Evolutionary conservation across 805 yeast genomes (phyloP), one percentile per base, ranked within the genome.

Genomic region (Candida lessepsii): DNA sequence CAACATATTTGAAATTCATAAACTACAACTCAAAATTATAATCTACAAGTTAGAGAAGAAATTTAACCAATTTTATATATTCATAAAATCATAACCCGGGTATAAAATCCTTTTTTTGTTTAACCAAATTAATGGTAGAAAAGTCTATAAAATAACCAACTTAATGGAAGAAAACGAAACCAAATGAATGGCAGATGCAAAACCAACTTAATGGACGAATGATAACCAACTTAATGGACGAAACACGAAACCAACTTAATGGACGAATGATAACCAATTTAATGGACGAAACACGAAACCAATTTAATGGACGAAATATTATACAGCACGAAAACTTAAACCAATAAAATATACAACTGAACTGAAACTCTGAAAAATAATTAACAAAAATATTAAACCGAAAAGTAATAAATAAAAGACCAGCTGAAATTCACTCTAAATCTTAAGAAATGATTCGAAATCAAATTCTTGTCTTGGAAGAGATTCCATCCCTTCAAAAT

Each of bases 81-180:
- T 28, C 30, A 28, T 28, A 14, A 28, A 28, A 28, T 28, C 30
- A 28, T 28, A 28, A 28, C 30, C 27, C 9, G 30, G 30, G 30
- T 28, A 28, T 28, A 28, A 6, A 20, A 6, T 10, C 30, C 29
- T 20, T 20, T 16, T 18, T 30, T 5, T 9, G 34, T 11, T 4
- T 16, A 32, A n/a, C 37, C 39, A 40, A 40, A 3, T 34, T 16
- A 40, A 40, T 40, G 40, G 40, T 10, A 34, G 38, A 41, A 29
- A n/a, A 36, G 17, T 11, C 29, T 18, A 34, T 18, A 25, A n/a
- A 24, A 20, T 25, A 29, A 29, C 33, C 33, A 29, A 29, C 11
- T 29, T 29, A 29, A 31, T 31, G 35, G 35, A 21, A 17, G 35
- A 31, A 31, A 20, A 25, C 27, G 10, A 4, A 23, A 26, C 36